Evolutionary conservation across 345 rosid species (phyloP).

Genomic region (Murraya paniculata): DNA sequence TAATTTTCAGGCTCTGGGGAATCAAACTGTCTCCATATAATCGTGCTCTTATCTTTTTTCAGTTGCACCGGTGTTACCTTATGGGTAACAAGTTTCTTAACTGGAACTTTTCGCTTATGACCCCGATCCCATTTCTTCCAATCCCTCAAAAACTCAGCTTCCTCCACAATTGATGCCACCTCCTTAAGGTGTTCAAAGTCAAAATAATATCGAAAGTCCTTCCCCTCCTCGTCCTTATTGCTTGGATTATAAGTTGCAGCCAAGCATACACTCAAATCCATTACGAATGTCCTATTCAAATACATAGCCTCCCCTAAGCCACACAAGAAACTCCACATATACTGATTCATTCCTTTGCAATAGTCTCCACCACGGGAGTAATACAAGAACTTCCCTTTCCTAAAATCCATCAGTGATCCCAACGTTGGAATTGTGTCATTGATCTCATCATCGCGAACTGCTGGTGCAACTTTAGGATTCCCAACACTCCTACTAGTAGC

Average conservation of each 20-base stretch:
- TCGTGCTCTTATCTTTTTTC: slow-evolving; percentile 69
- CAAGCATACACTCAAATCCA: slow-evolving; percentile 87
- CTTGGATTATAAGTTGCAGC: slow-evolving; percentile 56
- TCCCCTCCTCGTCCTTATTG: slow-evolving; percentile 78
- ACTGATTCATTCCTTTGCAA: slow-evolving; percentile 96
- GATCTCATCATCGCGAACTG: slow-evolving; percentile 51
- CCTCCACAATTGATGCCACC: slow-evolving; percentile 69
- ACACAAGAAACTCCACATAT: slow-evolving; percentile 92
- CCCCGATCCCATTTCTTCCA: slow-evolving; percentile 85
- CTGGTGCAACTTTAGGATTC: slow-evolving; percentile 26
- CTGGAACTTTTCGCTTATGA: slow-evolving; percentile 69
- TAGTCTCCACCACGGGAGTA: slow-evolving; percentile 90
- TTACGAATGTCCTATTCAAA: slow-evolving; percentile 83
- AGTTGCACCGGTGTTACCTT: slow-evolving; percentile 70
- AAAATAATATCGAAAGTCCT: slow-evolving; percentile 83
- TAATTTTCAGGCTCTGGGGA: slow-evolving; percentile 83
- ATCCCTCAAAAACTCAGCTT: slow-evolving; percentile 67
- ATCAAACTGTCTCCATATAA: slow-evolving; percentile 90
- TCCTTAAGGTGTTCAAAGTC: slow-evolving; percentile 93
- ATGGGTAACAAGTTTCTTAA: slow-evolving; percentile 66
- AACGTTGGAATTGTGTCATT: slow-evolving; percentile 60
- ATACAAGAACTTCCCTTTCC: slow-evolving; percentile 81
- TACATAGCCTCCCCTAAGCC: slow-evolving; percentile 95
- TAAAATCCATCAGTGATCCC: slow-evolving; percentile 54
- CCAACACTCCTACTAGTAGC: slow-evolving; percentile 22